Conservation (phyloP, 805 yeast genomes). For the Kazachstania viticola region DNA sequence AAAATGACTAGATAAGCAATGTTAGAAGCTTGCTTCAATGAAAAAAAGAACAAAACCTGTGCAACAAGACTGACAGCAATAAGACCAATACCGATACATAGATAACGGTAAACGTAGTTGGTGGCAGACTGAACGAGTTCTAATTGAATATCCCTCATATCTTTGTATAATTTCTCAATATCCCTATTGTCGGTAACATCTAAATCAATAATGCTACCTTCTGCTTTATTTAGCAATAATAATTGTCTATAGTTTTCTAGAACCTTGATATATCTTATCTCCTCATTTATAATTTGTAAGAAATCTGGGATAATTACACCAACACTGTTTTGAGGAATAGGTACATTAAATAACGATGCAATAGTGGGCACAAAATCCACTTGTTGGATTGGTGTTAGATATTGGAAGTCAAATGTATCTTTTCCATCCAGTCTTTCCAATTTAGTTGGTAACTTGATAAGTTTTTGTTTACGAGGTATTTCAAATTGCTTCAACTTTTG, state of each 20-base stretch:
- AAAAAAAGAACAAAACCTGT: neutral
- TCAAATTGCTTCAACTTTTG: conserved; percentile 35
- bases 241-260: conserved; percentile 50
- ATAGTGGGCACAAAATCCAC: conserved; percentile 91
- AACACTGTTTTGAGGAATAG: conserved; percentile 81
- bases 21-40: conserved; percentile 1
- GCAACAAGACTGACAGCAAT: conserved; percentile 10
- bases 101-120: conserved; percentile 49
- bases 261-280: conserved; percentile 23
- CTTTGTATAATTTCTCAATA: conserved; percentile 20
- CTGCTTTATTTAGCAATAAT: conserved; percentile 20
- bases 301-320: conserved; percentile 60
- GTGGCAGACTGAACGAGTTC: conserved; percentile 51
- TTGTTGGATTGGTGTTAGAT: conserved; percentile 55
- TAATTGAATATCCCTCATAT: conserved; percentile 38
- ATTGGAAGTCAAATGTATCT: conserved; percentile 33
- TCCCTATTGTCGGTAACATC: conserved; percentile 1
- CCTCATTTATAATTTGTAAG: conserved; percentile 37
- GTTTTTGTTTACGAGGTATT: conserved; percentile 8
- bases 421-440: conserved; percentile 21
- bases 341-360: conserved; percentile 68
- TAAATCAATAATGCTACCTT: conserved; percentile 3
- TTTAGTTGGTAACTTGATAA: conserved; percentile 25
- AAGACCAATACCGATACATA: conserved; percentile 25
- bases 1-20: conserved; percentile 9